These are phyloP conservation scores for Xylaria cubensis DNA, from an alignment of 495 filamentous ascomycete genomes.

Conservation along the genomic window DNA sequence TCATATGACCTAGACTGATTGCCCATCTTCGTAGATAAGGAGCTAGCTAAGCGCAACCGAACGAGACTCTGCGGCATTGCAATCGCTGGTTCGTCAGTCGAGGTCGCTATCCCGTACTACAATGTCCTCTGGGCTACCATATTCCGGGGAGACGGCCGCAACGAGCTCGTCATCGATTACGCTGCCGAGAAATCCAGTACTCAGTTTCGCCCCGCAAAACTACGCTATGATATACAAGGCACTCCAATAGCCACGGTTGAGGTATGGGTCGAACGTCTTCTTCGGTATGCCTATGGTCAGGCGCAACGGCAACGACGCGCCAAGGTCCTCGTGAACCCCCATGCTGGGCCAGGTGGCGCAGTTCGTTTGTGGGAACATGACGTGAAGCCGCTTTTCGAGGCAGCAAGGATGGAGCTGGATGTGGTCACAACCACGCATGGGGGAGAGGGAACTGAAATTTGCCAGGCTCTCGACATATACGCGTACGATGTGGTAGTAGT, in stretches of 20 bases:
- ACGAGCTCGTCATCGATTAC: conserved; percentile 75
- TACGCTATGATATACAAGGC: conserved; percentile 62
- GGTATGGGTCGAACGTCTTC: conserved; percentile 66
- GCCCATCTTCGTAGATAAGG: conserved; percentile 29
- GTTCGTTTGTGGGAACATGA: conserved; percentile 74
- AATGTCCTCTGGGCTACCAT: conserved; percentile 83
- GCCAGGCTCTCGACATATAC: conserved; percentile 77
- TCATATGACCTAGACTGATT: conserved; percentile 20
- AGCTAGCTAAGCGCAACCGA: conserved; percentile 27
- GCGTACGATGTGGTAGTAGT: conserved; percentile 83
- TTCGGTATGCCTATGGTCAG: conserved; percentile 72
- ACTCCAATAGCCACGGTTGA: conserved; percentile 51
- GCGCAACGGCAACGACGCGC: conserved; percentile 74
- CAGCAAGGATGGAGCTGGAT: conserved; percentile 78
- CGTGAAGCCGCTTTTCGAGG: conserved; percentile 82
- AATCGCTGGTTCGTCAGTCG: conserved; percentile 32
- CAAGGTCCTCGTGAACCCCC: conserved; percentile 90
- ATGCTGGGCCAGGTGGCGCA: conserved; percentile 83
- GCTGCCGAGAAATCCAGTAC: conserved; percentile 63
- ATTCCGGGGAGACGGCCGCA: conserved; percentile 72
- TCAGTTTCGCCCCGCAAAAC: conserved; percentile 60
- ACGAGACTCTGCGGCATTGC: conserved; percentile 34
- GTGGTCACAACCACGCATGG: conserved; percentile 73
- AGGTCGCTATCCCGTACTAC: conserved; percentile 69
- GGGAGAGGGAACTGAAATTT: conserved; percentile 82